phyloP scores from a whole-genome alignment of 2,329 filamentous ascomycete genomes.

The Talaromyces piceae region DNA sequence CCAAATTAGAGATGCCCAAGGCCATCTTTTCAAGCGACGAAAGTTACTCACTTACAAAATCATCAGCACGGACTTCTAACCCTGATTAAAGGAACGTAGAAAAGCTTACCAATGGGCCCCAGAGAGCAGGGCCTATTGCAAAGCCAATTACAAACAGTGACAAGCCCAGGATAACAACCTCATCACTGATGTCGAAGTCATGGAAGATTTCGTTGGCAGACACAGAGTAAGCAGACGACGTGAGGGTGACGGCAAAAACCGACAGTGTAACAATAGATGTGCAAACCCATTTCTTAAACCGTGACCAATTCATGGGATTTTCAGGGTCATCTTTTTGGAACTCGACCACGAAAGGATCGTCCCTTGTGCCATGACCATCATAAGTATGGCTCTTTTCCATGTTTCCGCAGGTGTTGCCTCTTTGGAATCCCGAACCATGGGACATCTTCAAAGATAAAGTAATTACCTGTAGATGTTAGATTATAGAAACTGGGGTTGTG shows the following conservation, averaged over 20 bases:
- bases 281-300: slow-evolving; percentile 32
- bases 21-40: not conserved
- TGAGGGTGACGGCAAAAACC: slow-evolving; percentile 36
- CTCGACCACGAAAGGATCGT: slow-evolving; percentile 36
- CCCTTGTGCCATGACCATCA: slow-evolving; percentile 33
- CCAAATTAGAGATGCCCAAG: not conserved
- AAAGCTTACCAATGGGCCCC: slow-evolving; percentile 17
- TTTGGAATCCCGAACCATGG: not conserved
- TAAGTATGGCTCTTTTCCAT: slow-evolving; percentile 13
- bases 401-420: not conserved
- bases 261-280: slow-evolving; percentile 32
- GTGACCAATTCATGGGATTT: slow-evolving; percentile 32
- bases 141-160: slow-evolving; percentile 31
- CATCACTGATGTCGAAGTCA: slow-evolving; percentile 20
- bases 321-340: slow-evolving; percentile 36
- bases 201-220: slow-evolving; percentile 17
- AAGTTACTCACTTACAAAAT: not conserved
- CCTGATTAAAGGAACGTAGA: not conserved
- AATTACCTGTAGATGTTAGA: too few relatives aligned
- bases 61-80: not conserved
- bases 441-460: too few relatives aligned
- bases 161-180: slow-evolving; percentile 25
- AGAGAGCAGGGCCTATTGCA: slow-evolving; percentile 25
- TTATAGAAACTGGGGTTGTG: too few relatives aligned
- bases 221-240: slow-evolving; percentile 26